Conservation (phyloP, 2,329 filamentous ascomycete species). For the Fusarium tanahbumbuense region DNA sequence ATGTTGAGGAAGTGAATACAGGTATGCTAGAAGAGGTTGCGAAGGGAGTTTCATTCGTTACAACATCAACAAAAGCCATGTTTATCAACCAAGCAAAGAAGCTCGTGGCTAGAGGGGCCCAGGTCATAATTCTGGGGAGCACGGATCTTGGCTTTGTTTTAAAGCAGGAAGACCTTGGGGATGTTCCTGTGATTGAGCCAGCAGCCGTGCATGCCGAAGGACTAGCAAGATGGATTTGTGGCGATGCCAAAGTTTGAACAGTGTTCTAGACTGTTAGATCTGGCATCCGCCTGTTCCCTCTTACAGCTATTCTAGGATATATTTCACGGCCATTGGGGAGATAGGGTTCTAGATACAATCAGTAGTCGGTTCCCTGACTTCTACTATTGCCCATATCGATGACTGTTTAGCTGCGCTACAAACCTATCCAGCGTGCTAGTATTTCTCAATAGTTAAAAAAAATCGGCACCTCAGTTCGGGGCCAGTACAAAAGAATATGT, state of each 20-base stretch:
- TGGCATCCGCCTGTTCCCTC: too few species aligned
- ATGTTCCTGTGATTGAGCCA: neutral
- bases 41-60: neutral
- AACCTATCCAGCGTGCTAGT: too few species aligned
- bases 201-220: neutral
- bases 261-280: neutral
- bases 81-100: neutral
- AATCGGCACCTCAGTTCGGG: too few species aligned
- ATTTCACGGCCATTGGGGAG: too few species aligned
- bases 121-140: neutral
- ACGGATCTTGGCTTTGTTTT: conserved; percentile 3
- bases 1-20: neutral
- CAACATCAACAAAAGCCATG: neutral
- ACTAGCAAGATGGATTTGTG: neutral
- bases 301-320: too few species aligned
- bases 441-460: too few species aligned
- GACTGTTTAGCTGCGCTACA: too few species aligned
- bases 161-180: neutral
- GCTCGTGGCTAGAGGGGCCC: neutral
- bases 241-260: neutral
- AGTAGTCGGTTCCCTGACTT: too few species aligned
- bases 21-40: conserved; percentile 12
- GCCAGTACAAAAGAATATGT: too few species aligned
- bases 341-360: too few species aligned
- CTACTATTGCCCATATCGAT: too few species aligned